phyloP scores from a whole-genome alignment of 1,139 yeast genomes.

The Yamadazyma kanchanaburiensis region DNA sequence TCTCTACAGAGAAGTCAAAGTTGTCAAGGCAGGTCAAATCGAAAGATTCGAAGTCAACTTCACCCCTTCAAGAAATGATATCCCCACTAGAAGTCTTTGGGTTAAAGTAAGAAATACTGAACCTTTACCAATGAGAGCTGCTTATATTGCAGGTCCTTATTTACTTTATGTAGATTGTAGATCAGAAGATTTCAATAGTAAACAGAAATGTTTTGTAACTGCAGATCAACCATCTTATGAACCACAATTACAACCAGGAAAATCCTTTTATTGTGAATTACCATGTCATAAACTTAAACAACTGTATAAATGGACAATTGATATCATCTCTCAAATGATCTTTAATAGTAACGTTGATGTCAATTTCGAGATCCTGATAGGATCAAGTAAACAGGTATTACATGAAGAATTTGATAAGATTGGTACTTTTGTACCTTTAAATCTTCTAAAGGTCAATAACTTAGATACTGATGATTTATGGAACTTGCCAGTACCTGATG shows the following conservation, averaged over 20 bases:
- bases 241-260: constrained; percentile 65
- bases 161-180: constrained; percentile 82
- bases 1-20: constrained; percentile 29
- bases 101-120: constrained; percentile 73
- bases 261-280: constrained; percentile 48
- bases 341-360: constrained; percentile 70
- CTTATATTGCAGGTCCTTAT: constrained; percentile 87
- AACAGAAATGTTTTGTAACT: constrained; percentile 51
- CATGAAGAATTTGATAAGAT: constrained; percentile 30
- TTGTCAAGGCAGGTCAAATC: constrained; percentile 38
- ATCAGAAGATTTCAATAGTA: constrained; percentile 59
- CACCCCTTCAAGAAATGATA: constrained; percentile 20
- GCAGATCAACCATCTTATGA: constrained; percentile 70
- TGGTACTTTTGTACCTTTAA: constrained; percentile 24
- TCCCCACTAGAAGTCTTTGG: constrained; percentile 32
- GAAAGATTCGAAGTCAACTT: constrained; percentile 34
- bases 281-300: constrained; percentile 32
- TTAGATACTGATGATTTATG: constrained; percentile 71
- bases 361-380: constrained; percentile 66
- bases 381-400: constrained; percentile 45
- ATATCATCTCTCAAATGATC: constrained; percentile 79
- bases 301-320: constrained; percentile 74
- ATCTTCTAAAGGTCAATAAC: constrained; percentile 38
- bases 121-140: constrained; percentile 76
- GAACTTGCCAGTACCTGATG: constrained; percentile 52